Conservation (phyloP, 805 yeast species). For the Cyberlindnera nakhonratchasimensis region DNA sequence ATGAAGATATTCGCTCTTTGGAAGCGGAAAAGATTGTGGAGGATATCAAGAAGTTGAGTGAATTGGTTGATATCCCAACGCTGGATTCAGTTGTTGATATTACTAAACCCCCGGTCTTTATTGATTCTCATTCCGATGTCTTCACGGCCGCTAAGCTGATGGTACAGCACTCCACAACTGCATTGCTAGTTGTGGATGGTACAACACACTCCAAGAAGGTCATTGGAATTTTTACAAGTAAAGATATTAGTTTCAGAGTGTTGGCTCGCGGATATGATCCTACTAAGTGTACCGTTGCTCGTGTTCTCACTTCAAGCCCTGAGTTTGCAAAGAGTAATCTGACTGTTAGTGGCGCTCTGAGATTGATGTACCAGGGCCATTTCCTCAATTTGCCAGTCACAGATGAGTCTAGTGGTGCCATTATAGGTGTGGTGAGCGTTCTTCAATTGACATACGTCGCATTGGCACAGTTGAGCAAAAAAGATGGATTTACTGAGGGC, state of each 20-base stretch:
- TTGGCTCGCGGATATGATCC: slow-evolving; percentile 37
- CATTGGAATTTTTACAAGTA: slow-evolving; percentile 45
- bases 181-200: slow-evolving; percentile 38
- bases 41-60: slow-evolving; percentile 38
- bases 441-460: slow-evolving; percentile 42
- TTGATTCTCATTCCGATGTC: slow-evolving; percentile 37
- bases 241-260: slow-evolving; percentile 43
- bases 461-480: slow-evolving; percentile 33
- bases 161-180: slow-evolving; percentile 38
- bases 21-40: slow-evolving; percentile 27
- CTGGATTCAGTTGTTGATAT: slow-evolving; percentile 25
- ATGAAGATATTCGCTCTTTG: slow-evolving; percentile 22
- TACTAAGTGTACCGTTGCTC: slow-evolving; percentile 34
- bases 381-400: slow-evolving; percentile 42
- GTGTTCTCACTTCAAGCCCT: slow-evolving; percentile 45
- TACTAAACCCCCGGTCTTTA: slow-evolving; percentile 30
- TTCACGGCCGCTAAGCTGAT: slow-evolving; percentile 38
- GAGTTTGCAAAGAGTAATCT: slow-evolving; percentile 39
- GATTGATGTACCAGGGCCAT: slow-evolving; percentile 46
- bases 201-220: slow-evolving; percentile 31
- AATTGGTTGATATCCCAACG: slow-evolving; percentile 41
- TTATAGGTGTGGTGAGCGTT: slow-evolving; percentile 43
- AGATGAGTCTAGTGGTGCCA: slow-evolving; percentile 23
- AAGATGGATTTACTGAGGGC: slow-evolving; percentile 22
- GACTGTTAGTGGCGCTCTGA: slow-evolving; percentile 41